Evolutionary conservation across 2,329 filamentous ascomycete genomes (phyloP), one percentile per base, ranked within the genome.

Genomic region (Neoascochyta sp.): DNA sequence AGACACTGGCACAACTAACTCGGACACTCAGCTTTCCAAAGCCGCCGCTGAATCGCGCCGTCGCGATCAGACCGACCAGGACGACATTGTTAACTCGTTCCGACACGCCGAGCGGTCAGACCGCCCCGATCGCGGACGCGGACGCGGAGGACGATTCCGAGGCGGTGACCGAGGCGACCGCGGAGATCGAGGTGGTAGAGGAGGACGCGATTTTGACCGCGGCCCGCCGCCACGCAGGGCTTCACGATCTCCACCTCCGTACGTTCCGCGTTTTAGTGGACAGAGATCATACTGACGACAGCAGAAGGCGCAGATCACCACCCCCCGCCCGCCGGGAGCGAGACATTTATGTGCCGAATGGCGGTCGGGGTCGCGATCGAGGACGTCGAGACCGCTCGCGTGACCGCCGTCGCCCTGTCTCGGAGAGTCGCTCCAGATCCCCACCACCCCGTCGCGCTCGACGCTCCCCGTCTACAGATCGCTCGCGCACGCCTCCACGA

Each of bases 21-120:
- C n/a, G 17, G 10, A 9, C 21, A 11, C 22, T 89, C 83, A 93
- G 55, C 83, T 86, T 19, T 87, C 92, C 47, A 84, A 81, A 60
- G 82, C 81, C 23, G 84, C 84, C 16, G 85, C 92, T 56, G 80
- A 85, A 54, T 76, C 79, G 16, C 75, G 75, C 31, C 78, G 81
- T 49, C 80, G 81, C 43, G 83, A 90, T 53, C 77, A 82, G 33
- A 45, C 48, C 10, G 50, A 50, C 47, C 73, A 77, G 27, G 80
- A 84, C 34, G 85, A 92, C 38, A 78, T 79, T 39, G 52, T 86
- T 22, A 75, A 82, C 42, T 73, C 74, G 22, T 68, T 86, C 31
- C 77, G 85, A 54, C 79, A 83, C 34, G 73, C 75, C 34, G 81
- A 85, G 32, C 67, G 66, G 14, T 51, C 57, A 30, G 66, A 66